Evolutionary conservation across 1,284 basidiomycete genomes (phyloP), one percentile per base, ranked within the genome.

Genomic region (Cryptococcus sp.): DNA sequence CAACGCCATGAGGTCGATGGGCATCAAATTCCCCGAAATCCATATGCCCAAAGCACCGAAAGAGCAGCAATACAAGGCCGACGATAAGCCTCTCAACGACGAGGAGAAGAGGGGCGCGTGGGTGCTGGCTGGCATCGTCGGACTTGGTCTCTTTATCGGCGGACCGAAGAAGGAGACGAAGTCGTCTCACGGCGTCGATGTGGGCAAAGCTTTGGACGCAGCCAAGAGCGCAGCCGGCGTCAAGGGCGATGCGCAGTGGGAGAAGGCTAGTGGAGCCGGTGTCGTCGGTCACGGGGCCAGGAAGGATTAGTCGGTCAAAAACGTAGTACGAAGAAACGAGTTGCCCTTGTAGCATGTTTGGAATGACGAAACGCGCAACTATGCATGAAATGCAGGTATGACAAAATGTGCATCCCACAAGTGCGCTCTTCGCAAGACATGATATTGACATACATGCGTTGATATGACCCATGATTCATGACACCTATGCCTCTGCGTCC

Each of bases 71-170:
- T 77, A 73, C 64, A 77, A 78, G 61, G 65, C 67, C 11, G 69
- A 78, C 47, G 72, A 77, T 48, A 78, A 84, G 59, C 78, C 81
- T 5, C 70, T 88, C 56, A 82, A 82, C 61, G 68, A 67, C 17
- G 82, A 85, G 43, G 86, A 88, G 73, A 75, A 70, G 58, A 78
- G 58, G 39, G 87, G 87, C 1, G 70, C 83, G 4, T 86, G 81
- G 75, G 68, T 82, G 19, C 75, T 88, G 27, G 75, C 83, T 16
- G 84, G 83, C 48, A 77, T 86, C 27, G 59, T 87, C 8, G 81
- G 76, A 7, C 80, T 83, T 11, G 86, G 85, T 0, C 82, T 84
- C 74, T 38, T 84, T 8, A 69, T 81, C 7, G 85, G 82, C 41
- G 82, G 83, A 11, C 57, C 60, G 2, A 61, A 59, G 50, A 68